phyloP scores from a whole-genome alignment of 202 grass and related monocot genomes.

The Zizania palustris region DNA sequence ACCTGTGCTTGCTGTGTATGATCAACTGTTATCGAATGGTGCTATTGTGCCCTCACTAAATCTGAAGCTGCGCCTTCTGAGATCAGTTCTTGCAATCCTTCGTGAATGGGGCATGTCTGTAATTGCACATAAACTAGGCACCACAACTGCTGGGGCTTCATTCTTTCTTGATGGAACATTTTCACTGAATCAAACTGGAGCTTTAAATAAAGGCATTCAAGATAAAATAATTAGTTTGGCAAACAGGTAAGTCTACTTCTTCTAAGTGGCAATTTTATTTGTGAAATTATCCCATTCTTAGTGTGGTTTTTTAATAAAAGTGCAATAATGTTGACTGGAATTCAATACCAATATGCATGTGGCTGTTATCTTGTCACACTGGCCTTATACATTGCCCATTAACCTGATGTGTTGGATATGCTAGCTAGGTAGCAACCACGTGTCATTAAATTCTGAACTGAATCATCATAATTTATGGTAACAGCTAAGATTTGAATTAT shows the following conservation, averaged over 20 bases:
- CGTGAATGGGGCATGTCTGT: conserved; percentile 78
- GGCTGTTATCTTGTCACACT: background rate
- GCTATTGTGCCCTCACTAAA: conserved; percentile 71
- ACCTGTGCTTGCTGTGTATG: conserved; percentile 78
- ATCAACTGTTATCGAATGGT: conserved; percentile 88
- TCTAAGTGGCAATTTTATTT: background rate
- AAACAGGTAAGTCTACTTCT: conserved; percentile 59
- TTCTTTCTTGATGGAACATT: conserved; percentile 66
- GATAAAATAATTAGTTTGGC: conserved; percentile 93
- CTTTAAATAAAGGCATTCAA: conserved; percentile 58
- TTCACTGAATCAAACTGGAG: conserved; percentile 58
- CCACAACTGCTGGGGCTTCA: conserved; percentile 59
- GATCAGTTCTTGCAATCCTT: conserved; percentile 80
- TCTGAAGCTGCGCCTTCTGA: conserved; percentile 82
- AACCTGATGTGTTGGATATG: background rate
- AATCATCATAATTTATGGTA: background rate
- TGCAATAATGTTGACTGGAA: background rate
- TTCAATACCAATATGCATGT: conserved; percentile 17
- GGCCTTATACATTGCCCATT: background rate
- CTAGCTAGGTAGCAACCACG: background rate
- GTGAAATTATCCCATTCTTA: conserved; percentile 6
- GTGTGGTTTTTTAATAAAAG: background rate
- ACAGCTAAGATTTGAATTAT: conserved; percentile 2
- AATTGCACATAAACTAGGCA: conserved; percentile 62
- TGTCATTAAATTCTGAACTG: background rate